A percentile compares a stretch with the other conserved stretches of the same genome.
These are phyloP conservation scores for Populus alba DNA, from an alignment of 345 rosid species.

Conservation along the genomic window DNA sequence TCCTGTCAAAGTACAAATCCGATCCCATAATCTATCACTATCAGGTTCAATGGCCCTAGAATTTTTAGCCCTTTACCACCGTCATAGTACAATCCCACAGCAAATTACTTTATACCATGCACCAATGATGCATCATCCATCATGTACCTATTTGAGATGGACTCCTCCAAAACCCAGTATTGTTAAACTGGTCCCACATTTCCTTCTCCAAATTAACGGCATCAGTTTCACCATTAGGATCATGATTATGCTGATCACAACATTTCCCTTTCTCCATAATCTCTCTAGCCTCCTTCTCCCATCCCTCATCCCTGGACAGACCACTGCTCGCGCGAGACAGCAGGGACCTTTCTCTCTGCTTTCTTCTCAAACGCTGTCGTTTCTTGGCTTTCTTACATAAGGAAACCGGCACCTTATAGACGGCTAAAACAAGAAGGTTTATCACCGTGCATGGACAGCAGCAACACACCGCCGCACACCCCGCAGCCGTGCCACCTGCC, in stretches of 20 bases:
- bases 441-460: constrained; percentile 65
- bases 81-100: not conserved
- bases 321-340: constrained; percentile 20
- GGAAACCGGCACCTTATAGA: constrained; percentile 56
- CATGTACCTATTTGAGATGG: constrained; percentile 34
- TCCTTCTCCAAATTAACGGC: constrained; percentile 44
- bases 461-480: constrained; percentile 71
- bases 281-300: constrained; percentile 25
- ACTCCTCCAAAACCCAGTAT: constrained; percentile 72
- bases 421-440: constrained; percentile 48
- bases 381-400: constrained; percentile 49
- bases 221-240: constrained; percentile 14
- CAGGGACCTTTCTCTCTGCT: constrained; percentile 30
- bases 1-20: not conserved
- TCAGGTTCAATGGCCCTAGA: not conserved
- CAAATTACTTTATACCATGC: not conserved
- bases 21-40: not conserved
- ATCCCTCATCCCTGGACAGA: constrained; percentile 4
- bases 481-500: constrained; percentile 56
- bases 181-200: constrained; percentile 61
- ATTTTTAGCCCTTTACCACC: not conserved
- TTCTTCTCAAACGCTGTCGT: constrained; percentile 31
- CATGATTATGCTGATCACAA: constrained; percentile 25
- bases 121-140: not conserved
- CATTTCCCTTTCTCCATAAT: constrained; percentile 30